These are phyloP conservation scores for Theileria parva DNA, from an alignment of 169 alveolate species.

Conservation along the genomic window DNA sequence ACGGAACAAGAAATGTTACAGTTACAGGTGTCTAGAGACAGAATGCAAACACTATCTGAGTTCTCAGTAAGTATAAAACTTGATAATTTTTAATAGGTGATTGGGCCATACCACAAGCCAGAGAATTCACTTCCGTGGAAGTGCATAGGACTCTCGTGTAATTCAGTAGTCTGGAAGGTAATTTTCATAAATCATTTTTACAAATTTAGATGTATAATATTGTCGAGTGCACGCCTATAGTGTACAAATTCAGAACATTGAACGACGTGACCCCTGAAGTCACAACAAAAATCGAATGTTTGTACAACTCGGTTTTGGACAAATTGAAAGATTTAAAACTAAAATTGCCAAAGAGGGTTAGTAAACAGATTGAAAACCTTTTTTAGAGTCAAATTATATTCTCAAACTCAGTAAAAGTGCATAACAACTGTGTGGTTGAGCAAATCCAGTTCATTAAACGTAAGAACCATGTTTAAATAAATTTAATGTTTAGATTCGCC, in stretches of 20 bases:
- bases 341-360: conserved; percentile 9
- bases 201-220: conserved; percentile 47
- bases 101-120: conserved; percentile 56
- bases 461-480: not conserved
- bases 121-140: conserved; percentile 58
- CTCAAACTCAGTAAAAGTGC: conserved; percentile 32
- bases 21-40: conserved; percentile 52
- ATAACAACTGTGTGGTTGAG: conserved; percentile 33
- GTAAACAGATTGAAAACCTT: not conserved
- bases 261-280: conserved; percentile 1
- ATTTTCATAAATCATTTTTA: not conserved
- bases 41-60: conserved; percentile 62
- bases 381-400: conserved; percentile 25
- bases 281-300: not conserved
- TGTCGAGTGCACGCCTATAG: conserved; percentile 48
- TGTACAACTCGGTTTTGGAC: conserved; percentile 15
- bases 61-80: conserved; percentile 40
- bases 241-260: conserved; percentile 33
- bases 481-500: conserved; percentile 29
- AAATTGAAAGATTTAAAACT: not conserved
- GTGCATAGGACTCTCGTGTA: conserved; percentile 56
- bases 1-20: conserved; percentile 47
- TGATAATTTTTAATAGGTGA: conserved; percentile 9
- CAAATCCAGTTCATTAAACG: conserved; percentile 47
- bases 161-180: conserved; percentile 57